Conservation (phyloP, 768 basidiomycete genomes). For the Boletus rubroflammeus region DNA sequence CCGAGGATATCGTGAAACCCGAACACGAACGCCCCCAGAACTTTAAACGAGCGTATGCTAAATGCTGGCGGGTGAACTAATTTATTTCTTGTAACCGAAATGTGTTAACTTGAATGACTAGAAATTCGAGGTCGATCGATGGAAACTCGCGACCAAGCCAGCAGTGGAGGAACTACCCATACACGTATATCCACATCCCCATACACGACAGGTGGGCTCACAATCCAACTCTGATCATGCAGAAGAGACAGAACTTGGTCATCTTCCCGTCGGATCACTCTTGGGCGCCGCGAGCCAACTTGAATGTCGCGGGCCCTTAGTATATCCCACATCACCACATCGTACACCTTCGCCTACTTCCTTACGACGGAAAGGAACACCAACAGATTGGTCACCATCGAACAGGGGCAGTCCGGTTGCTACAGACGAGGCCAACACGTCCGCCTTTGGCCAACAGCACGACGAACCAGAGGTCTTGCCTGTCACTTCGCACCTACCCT, state of each 20-base stretch:
- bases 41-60: constrained; percentile 16
- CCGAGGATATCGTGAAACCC: constrained; percentile 2
- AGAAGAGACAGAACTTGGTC: constrained; percentile 10
- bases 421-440: not conserved
- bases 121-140: constrained; percentile 10
- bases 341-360: constrained; percentile 10
- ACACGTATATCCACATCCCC: not conserved
- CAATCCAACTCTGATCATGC: not conserved
- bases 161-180: not conserved
- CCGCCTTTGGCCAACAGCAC: not conserved
- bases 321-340: not conserved
- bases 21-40: constrained; percentile 7
- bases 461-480: constrained; percentile 2
- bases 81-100: not conserved
- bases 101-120: constrained; percentile 6
- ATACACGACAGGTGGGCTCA: not conserved
- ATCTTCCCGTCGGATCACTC: not conserved
- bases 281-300: not conserved
- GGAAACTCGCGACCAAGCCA: constrained; percentile 16
- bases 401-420: constrained; percentile 16
- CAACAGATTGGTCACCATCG: constrained; percentile 32
- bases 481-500: not conserved
- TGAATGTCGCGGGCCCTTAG: not conserved
- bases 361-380: constrained; percentile 22
- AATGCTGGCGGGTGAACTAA: constrained; percentile 26